Evolutionary conservation across 352 stramenopile genomes (phyloP).

Genomic region (Phytophthora idaei): DNA sequence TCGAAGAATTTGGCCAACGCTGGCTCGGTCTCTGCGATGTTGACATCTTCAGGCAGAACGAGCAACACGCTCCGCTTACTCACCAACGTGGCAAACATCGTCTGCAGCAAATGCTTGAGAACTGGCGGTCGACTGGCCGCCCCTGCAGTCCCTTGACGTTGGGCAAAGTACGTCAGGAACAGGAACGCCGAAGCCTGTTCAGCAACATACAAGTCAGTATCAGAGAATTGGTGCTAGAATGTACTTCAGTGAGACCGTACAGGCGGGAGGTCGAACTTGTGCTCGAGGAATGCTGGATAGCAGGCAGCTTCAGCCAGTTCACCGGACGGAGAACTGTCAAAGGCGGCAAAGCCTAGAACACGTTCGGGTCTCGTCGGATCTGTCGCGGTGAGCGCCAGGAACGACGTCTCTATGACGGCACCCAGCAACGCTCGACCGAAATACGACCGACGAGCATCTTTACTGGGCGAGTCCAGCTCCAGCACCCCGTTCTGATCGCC

Average conservation of each 20-base stretch:
- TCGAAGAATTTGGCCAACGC: conserved; percentile 69
- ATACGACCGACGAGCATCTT: conserved; percentile 60
- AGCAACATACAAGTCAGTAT: not conserved
- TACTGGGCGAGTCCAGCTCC: conserved; percentile 67
- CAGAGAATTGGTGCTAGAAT: not conserved
- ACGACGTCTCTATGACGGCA: conserved; percentile 74
- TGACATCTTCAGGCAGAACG: conserved; percentile 52
- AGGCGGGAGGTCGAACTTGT: conserved; percentile 60
- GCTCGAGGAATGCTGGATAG: conserved; percentile 47
- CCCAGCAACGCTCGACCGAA: conserved; percentile 65
- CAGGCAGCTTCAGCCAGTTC: conserved; percentile 46
- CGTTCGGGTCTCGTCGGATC: conserved; percentile 56
- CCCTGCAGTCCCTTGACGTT: conserved; percentile 43
- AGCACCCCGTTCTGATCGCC: conserved; percentile 61
- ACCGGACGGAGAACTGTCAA: conserved; percentile 57
- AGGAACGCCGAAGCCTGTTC: conserved; percentile 48
- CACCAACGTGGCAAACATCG: conserved; percentile 50
- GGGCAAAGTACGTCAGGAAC: conserved; percentile 65
- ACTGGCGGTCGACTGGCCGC: conserved; percentile 41
- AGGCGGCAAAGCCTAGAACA: conserved; percentile 65
- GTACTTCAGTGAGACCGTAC: conserved; percentile 23
- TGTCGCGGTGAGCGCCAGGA: conserved; percentile 67
- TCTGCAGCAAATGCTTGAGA: conserved; percentile 62
- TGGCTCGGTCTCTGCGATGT: conserved; percentile 49
- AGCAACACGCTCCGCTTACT: conserved; percentile 52